Evolutionary conservation across 2,329 filamentous ascomycete genomes (phyloP), one percentile per base, ranked within the genome.

Genomic region (Trichoderma arundinaceum): DNA sequence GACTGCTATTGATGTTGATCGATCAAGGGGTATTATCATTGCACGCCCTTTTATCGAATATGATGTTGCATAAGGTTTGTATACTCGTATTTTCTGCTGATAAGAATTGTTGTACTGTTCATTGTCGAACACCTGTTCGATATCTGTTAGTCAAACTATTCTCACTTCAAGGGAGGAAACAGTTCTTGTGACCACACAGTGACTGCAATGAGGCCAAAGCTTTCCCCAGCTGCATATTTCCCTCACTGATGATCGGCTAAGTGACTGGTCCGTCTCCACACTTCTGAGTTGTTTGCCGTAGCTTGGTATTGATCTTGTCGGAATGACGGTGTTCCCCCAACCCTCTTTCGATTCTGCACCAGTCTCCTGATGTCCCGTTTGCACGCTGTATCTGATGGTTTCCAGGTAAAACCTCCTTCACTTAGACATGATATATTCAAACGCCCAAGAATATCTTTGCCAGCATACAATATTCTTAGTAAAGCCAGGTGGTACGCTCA

Each of bases 131-230:
- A 28, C 22, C 4, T 38, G 35, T 38, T 10, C 35, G 35, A 9
- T 3, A 12, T 62, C 4, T 15, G 28, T 53, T 63, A 39, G 49
- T 28, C 33, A 22, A 32, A 44, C n/a, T n/a, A n/a, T 38, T 38
- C 46, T 28, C 9, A 22, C 3, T 8, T 54, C 13, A 17, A 1
- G 60, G 28, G 41, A 54, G 38, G 39, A 52, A 7, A 22, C n/a
- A 7, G 28, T 9, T 32, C 60, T 33, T 17, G 49, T 63, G 60
- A 63, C 54, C 7, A 5, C 35, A 44, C 49, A 22, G 41, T 13
- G 60, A 63, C 60, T 63, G 41, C 49, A 9, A 52, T 53, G 51
- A 46, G 60, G 60, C 48, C 60, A 63, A 46, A 54, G 60, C 60
- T 53, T 35, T 46, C 38, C 32, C 38, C 28, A 52, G 39, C 49